These are phyloP conservation scores for Ophiostoma himal-ulmi DNA, from an alignment of 2,329 filamentous ascomycete genomes.

Conservation along the genomic window DNA sequence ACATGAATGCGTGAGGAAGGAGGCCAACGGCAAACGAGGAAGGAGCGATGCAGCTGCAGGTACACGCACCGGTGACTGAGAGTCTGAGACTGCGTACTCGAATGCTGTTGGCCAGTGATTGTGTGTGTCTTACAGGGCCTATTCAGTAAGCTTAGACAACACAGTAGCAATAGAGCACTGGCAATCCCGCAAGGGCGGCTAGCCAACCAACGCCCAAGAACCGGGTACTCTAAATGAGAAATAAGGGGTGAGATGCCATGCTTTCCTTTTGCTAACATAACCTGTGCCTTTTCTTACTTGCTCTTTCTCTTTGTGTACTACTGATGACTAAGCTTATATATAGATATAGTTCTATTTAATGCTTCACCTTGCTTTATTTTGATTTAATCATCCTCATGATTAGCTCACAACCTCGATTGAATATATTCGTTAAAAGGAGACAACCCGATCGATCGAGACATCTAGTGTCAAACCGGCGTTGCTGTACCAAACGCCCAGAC, in stretches of 20 bases:
- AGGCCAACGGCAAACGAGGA: constrained; percentile 5
- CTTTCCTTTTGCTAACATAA: background rate
- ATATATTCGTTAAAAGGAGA: background rate
- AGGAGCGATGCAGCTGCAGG: constrained; percentile 14
- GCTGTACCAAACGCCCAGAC: constrained; percentile 17
- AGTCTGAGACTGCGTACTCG: background rate
- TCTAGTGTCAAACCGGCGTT: background rate
- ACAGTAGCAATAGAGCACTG: background rate
- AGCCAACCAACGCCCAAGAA: constrained; percentile 24
- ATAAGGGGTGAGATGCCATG: background rate
- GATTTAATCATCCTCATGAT: background rate
- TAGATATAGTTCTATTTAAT: background rate
- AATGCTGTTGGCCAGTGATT: constrained; percentile 21
- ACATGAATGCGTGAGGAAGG: background rate
- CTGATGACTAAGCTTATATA: background rate
- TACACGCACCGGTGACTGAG: background rate
- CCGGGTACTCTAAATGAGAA: background rate
- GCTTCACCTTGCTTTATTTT: background rate
- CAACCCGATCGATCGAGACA: constrained; percentile 3
- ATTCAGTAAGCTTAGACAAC: background rate
- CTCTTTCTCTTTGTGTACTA: no score
- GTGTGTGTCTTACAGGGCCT: constrained; percentile 15
- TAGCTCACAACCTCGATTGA: background rate
- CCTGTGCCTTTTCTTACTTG: no score
- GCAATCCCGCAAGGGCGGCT: constrained; percentile 24